Evolutionary conservation across 164 flowering plant genomes (phyloP), one percentile per base, ranked within the genome.

Genomic region (Taxillus chinensis): DNA sequence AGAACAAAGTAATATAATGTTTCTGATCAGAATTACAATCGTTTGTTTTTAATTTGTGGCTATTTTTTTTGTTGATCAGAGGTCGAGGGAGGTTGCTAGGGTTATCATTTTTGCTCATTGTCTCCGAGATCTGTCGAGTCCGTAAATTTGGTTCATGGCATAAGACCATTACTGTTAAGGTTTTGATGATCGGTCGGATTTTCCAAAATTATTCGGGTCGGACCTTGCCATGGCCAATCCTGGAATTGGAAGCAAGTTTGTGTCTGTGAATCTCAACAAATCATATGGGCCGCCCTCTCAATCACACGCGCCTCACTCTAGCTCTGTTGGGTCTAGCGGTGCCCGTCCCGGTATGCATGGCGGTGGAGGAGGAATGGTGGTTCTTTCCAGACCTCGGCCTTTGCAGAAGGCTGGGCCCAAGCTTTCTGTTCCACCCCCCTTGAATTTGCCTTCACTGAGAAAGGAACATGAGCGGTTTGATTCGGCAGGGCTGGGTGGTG

Each of bases 391-490:
- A 71, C 74, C 82, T 10, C 68, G 90, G 67, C 78, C 81, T 69
- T 67, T 83, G 13, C 85, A 82, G 65, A 88, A 90, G 73, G 64
- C 65, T 76, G 89, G 82, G 70, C 70, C 89, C 40, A 86, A 82
- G 75, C 83, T 90, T 70, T 84, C 98, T 58, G 92, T 93, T 71
- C 98, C 97, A 59, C 90, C 95, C 95, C 98, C 98, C 92, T 79
- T 93, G 91, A 93, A 93, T 67, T 72, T 93, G 62, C 98, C 98
- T 0, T 90, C 97, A 0, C 62, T 88, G 78, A 79, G 96, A 68
- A 93, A 84, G 68, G 98, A 93, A 64, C 96, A 88, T 68, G 97
- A 90, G 74, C 73, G 78, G 42, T 75, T 86, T 62, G 98, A 93
- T 83, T 69, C 79, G 0, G 73, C 78, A 8, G 78, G 86, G 5